Evolutionary conservation across 495 filamentous ascomycete species (phyloP).

Genomic region (Barbatosphaeria neglecta): DNA sequence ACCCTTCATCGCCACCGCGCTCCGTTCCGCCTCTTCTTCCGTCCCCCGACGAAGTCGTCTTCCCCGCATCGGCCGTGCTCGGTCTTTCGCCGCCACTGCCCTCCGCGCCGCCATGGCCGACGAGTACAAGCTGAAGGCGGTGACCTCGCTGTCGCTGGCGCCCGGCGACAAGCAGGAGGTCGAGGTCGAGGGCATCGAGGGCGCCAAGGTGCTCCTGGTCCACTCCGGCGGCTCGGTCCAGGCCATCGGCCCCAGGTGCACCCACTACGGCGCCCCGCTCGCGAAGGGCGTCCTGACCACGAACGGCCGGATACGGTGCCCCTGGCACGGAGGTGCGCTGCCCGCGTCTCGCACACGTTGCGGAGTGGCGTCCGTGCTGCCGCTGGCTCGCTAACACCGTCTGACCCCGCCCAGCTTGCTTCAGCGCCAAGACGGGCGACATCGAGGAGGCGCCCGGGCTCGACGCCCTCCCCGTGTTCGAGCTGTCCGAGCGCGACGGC

Average conservation of each 20-base stretch:
- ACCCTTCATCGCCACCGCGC: not conserved
- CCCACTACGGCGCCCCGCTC: constrained; percentile 85
- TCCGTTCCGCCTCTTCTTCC: not conserved
- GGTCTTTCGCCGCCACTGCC: constrained; percentile 6
- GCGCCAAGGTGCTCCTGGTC: constrained; percentile 73
- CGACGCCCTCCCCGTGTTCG: constrained; percentile 70
- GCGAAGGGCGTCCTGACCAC: constrained; percentile 70
- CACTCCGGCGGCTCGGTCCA: constrained; percentile 63
- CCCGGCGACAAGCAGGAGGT: constrained; percentile 76
- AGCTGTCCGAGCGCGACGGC: constrained; percentile 64
- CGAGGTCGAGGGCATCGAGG: constrained; percentile 79
- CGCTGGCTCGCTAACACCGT: constrained; percentile 6
- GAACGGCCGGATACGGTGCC: constrained; percentile 77
- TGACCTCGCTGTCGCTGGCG: constrained; percentile 59
- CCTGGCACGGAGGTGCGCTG: constrained; percentile 80
- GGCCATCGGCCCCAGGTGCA: constrained; percentile 78
- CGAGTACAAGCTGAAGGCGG: constrained; percentile 79
- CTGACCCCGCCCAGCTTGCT: constrained; percentile 55
- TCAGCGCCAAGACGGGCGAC: constrained; percentile 77
- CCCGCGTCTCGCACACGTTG: not conserved
- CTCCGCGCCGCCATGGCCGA: constrained; percentile 34
- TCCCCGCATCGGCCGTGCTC: not conserved
- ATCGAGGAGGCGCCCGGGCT: constrained; percentile 89
- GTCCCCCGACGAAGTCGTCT: too few relatives aligned
- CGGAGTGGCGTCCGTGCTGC: too few relatives aligned